Evolutionary conservation across 495 filamentous ascomycete genomes (phyloP).

Genomic region (Podospora conica): DNA sequence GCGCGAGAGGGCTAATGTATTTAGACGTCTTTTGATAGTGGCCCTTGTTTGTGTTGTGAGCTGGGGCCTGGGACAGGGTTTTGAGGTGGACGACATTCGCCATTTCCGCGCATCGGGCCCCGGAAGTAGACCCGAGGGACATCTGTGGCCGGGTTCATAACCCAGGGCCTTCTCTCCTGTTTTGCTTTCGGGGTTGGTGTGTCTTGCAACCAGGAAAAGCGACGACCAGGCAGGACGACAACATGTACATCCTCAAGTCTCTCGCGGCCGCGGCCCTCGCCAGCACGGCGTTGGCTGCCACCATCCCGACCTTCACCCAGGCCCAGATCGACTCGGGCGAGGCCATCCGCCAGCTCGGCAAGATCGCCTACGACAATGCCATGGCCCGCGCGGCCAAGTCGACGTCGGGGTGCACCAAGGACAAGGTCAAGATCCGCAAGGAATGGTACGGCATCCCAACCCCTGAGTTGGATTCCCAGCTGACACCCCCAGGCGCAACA

Average conservation of each 20-base stretch:
- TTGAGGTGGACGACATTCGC: background rate
- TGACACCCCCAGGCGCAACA: constrained; percentile 31
- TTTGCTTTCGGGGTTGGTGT: background rate
- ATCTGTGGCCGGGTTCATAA: background rate
- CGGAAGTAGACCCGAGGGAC: background rate
- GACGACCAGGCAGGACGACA: background rate
- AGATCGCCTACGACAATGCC: constrained; percentile 30
- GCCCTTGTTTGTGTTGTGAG: background rate
- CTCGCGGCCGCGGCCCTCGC: constrained; percentile 3
- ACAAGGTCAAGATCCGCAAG: constrained; percentile 37
- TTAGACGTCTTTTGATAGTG: background rate
- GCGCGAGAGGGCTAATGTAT: background rate
- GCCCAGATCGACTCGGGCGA: constrained; percentile 35
- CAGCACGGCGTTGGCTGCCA: background rate
- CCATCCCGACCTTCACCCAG: constrained; percentile 25
- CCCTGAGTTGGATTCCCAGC: background rate
- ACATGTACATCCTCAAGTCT: background rate
- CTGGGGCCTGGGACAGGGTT: background rate
- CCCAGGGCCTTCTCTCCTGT: background rate
- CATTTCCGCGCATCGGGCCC: background rate
- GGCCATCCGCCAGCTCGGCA: constrained; percentile 27
- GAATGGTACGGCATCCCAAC: constrained; percentile 34
- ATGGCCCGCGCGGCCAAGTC: constrained; percentile 28
- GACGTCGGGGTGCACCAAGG: constrained; percentile 36
- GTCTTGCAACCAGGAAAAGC: background rate